Conservation (phyloP, 257 asterid genomes). For the Solanum bulbocastanum region DNA sequence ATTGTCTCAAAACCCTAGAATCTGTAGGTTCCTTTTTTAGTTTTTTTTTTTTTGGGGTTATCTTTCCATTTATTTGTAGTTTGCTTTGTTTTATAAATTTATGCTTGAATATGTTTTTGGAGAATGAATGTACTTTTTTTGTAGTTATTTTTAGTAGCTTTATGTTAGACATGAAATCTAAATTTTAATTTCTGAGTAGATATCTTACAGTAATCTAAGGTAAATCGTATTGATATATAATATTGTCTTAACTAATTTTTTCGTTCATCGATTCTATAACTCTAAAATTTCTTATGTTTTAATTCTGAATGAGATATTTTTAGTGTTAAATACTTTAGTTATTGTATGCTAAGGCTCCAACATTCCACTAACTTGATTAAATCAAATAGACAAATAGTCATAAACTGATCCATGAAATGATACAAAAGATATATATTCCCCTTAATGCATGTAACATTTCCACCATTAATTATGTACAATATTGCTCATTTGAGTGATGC, state of each 20-base stretch:
- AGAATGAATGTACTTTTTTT: constrained; percentile 5
- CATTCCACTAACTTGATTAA: background rate
- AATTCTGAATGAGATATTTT: background rate
- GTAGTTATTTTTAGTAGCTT: background rate
- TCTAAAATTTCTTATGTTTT: background rate
- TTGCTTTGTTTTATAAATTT: background rate
- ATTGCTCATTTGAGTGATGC: background rate
- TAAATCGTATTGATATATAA: background rate
- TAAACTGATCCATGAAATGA: background rate
- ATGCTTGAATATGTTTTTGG: background rate
- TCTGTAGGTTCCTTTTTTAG: constrained; percentile 8
- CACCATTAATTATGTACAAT: background rate
- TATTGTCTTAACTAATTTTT: no score
- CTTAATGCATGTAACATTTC: background rate
- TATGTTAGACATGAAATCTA: background rate
- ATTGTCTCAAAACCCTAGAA: constrained; percentile 46
- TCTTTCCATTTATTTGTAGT: background rate
- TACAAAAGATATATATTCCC: background rate
- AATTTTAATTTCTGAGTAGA: background rate
- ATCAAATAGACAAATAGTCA: background rate
- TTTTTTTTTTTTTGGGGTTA: background rate
- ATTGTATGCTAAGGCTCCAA: background rate
- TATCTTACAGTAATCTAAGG: background rate
- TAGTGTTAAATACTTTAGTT: background rate
- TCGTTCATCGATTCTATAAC: background rate